Percentiles rank a stretch among this genome's conserved stretches.
phyloP scores from a whole-genome alignment of 768 basidiomycete genomes.

The Jaapia argillacea region DNA sequence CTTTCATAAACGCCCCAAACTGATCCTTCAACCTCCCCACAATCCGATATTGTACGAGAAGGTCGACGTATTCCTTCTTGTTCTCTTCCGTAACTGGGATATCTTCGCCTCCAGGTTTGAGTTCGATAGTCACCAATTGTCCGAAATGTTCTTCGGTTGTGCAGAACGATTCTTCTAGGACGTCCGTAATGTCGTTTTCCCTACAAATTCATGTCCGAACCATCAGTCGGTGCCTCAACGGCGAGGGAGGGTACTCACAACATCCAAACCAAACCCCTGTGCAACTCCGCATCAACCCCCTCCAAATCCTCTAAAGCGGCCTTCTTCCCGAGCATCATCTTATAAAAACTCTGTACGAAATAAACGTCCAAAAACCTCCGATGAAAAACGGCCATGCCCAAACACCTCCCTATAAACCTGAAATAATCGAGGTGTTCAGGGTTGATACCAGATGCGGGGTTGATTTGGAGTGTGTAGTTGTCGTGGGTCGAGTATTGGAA shows the following conservation, averaged over 20 bases:
- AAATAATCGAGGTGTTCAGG: constrained; percentile 74
- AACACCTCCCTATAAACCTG: constrained; percentile 68
- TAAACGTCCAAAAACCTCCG: constrained; percentile 71
- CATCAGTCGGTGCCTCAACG: constrained; percentile 3
- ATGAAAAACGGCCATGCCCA: constrained; percentile 74
- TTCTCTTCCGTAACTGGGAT: constrained; percentile 63
- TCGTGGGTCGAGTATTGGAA: constrained; percentile 77
- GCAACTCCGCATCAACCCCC: constrained; percentile 56
- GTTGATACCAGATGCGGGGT: constrained; percentile 65
- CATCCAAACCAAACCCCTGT: constrained; percentile 67
- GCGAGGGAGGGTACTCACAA: constrained; percentile 35
- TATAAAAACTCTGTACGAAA: constrained; percentile 74
- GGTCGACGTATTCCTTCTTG: constrained; percentile 71
- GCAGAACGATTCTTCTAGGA: constrained; percentile 66
- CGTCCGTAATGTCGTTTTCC: constrained; percentile 67
- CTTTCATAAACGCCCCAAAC: constrained; percentile 78
- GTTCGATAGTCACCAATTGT: constrained; percentile 55
- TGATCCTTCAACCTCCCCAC: constrained; percentile 74
- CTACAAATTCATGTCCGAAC: constrained; percentile 21
- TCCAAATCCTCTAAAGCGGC: constrained; percentile 57
- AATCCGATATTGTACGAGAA: constrained; percentile 77
- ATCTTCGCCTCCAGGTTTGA: constrained; percentile 51
- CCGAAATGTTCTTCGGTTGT: constrained; percentile 69
- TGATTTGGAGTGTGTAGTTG: constrained; percentile 76
- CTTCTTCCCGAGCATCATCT: constrained; percentile 59